These are phyloP conservation scores for Cryphonectria carpinicola DNA, from an alignment of 2,329 filamentous ascomycete genomes.

Conservation along the genomic window DNA sequence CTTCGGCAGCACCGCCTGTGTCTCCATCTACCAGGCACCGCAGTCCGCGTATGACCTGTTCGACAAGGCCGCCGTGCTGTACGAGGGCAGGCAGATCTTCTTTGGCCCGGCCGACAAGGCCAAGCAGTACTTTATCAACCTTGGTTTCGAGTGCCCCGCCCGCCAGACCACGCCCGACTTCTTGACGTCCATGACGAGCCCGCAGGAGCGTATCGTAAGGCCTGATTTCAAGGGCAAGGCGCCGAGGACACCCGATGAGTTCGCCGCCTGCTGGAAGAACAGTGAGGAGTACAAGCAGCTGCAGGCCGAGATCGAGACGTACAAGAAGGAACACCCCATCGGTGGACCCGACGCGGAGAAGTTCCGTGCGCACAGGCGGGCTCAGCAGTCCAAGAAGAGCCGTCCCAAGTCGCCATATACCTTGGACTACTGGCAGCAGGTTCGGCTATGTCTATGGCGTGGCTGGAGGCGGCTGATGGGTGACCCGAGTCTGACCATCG, in stretches of 20 bases:
- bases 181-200: constrained; percentile 70
- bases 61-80: constrained; percentile 62
- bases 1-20: constrained; percentile 66
- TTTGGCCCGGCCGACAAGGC: constrained; percentile 65
- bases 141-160: constrained; percentile 69
- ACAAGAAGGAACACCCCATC: constrained; percentile 57
- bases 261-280: constrained; percentile 61
- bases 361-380: constrained; percentile 58
- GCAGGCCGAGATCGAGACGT: constrained; percentile 58
- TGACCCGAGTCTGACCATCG: constrained; percentile 75
- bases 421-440: constrained; percentile 74
- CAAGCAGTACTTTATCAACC: constrained; percentile 66
- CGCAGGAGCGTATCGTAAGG: constrained; percentile 59
- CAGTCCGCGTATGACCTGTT: constrained; percentile 67
- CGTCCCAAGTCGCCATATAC: constrained; percentile 80
- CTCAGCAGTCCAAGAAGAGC: constrained; percentile 60
- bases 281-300: constrained; percentile 55
- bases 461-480: constrained; percentile 77
- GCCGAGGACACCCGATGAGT: constrained; percentile 65
- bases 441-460: constrained; percentile 78
- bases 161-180: constrained; percentile 74
- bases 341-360: constrained; percentile 59
- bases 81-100: constrained; percentile 66
- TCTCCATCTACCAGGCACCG: constrained; percentile 75
- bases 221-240: constrained; percentile 59